These are phyloP conservation scores for Phytophthora tentaculata DNA, from an alignment of 352 stramenopile genomes.

Conservation along the genomic window DNA sequence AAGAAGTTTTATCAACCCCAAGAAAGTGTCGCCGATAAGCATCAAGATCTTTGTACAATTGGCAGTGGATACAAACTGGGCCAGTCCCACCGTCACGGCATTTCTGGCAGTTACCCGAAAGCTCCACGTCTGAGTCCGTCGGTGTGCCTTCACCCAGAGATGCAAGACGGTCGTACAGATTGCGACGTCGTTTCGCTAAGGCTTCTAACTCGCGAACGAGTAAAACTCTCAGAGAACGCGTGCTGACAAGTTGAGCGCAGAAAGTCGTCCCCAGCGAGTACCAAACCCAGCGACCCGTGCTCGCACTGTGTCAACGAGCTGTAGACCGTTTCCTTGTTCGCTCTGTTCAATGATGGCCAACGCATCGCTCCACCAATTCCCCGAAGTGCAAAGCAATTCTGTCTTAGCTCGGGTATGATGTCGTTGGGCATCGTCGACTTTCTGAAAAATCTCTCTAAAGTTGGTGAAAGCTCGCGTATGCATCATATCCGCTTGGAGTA, in stretches of 20 bases:
- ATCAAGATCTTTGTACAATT: slow-evolving; percentile 69
- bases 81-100: slow-evolving; percentile 66
- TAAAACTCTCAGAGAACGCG: slow-evolving; percentile 52
- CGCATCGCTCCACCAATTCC: slow-evolving; percentile 58
- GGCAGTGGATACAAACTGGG: slow-evolving; percentile 68
- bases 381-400: slow-evolving; percentile 44
- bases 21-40: slow-evolving; percentile 62
- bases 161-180: slow-evolving; percentile 46
- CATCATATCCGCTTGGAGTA: slow-evolving; percentile 49
- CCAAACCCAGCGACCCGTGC: slow-evolving; percentile 49
- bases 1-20: slow-evolving; percentile 47
- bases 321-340: slow-evolving; percentile 16
- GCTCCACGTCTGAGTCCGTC: slow-evolving; percentile 52
- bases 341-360: slow-evolving; percentile 41
- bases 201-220: slow-evolving; percentile 59
- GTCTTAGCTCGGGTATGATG: neutral
- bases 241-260: slow-evolving; percentile 48
- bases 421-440: slow-evolving; percentile 18
- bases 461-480: slow-evolving; percentile 31
- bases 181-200: slow-evolving; percentile 41
- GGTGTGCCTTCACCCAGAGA: slow-evolving; percentile 45
- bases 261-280: slow-evolving; percentile 60
- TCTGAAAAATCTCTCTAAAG: slow-evolving; percentile 22
- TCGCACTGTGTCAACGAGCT: slow-evolving; percentile 52
- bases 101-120: slow-evolving; percentile 71